Evolutionary conservation across 495 filamentous ascomycete genomes (phyloP).

Genomic region (Penicillium ucsense): DNA sequence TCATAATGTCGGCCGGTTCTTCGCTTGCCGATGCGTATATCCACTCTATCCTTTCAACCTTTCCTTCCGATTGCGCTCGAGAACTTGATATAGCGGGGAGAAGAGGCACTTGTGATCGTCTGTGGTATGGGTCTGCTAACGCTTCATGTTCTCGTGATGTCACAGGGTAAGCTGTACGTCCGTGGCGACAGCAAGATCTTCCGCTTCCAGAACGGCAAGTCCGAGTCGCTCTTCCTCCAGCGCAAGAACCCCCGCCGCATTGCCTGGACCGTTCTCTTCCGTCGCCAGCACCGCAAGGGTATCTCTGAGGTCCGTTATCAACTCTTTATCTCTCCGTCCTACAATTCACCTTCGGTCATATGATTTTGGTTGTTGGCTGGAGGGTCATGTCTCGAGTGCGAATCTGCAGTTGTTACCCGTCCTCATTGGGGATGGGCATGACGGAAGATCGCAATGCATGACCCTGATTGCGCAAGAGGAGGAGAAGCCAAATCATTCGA

Average conservation of each 20-base stretch:
- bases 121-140: constrained; percentile 16
- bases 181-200: constrained; percentile 99
- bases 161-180: constrained; percentile 95
- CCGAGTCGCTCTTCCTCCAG: constrained; percentile 98
- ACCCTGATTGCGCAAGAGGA: constrained; percentile 11
- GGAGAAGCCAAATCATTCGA: neutral
- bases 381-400: no score
- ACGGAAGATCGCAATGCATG: neutral
- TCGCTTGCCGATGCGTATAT: no score
- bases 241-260: constrained; percentile 99
- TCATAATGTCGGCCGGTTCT: no score
- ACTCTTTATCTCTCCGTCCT: constrained; percentile 6
- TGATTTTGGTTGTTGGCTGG: no score
- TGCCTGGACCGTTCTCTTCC: constrained; percentile 95
- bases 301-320: constrained; percentile 87
- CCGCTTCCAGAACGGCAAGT: constrained; percentile 99
- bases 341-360: no score
- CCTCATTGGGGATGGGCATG: constrained; percentile 3
- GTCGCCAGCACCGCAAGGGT: constrained; percentile 99
- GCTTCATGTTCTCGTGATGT: constrained; percentile 20
- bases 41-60: no score
- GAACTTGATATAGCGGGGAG: no score
- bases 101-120: no score
- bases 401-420: no score
- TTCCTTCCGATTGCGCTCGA: no score